Percentiles rank a stretch among this genome's conserved stretches.
Evolutionary conservation across 257 asterid species (phyloP).

Genomic region (Scutellaria baicalensis): DNA sequence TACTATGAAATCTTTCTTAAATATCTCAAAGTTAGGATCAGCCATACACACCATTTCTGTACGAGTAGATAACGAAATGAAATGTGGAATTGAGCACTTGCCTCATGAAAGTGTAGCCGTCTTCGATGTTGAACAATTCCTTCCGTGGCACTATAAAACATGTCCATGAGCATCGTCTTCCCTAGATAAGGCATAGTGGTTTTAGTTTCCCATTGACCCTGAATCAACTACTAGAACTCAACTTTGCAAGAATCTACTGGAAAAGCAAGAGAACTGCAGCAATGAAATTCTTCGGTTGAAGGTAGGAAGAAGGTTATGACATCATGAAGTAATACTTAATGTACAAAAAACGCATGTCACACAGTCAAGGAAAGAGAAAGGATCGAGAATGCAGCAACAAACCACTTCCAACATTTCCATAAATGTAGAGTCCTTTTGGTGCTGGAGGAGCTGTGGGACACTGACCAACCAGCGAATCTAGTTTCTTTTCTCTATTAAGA

Average conservation of each 20-base stretch:
- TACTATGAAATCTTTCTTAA: not conserved
- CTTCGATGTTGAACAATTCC: conserved; percentile 81
- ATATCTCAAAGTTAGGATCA: not conserved
- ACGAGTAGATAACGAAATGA: not conserved
- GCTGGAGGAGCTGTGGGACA: conserved; percentile 90
- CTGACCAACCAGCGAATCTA: conserved; percentile 63
- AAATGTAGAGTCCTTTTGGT: conserved; percentile 85
- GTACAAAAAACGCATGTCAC: not conserved
- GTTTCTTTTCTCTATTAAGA: conserved; percentile 89
- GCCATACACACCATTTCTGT: not conserved
- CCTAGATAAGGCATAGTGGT: conserved; percentile 43
- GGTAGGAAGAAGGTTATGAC: not conserved
- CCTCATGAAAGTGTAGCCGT: conserved; percentile 98
- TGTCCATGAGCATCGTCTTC: conserved; percentile 99
- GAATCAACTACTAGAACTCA: not conserved
- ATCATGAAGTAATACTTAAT: not conserved
- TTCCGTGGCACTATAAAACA: conserved; percentile 82
- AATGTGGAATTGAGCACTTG: conserved; percentile 25
- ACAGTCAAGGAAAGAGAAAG: not conserved
- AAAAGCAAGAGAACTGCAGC: conserved; percentile 8
- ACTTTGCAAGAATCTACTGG: conserved; percentile 16
- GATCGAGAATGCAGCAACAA: conserved; percentile 27
- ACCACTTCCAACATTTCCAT: conserved; percentile 99
- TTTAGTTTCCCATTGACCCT: conserved; percentile 21
- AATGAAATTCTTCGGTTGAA: not conserved